Evolutionary conservation across 148 eudicot species (phyloP).

Genomic region (Diospyros kaki): DNA sequence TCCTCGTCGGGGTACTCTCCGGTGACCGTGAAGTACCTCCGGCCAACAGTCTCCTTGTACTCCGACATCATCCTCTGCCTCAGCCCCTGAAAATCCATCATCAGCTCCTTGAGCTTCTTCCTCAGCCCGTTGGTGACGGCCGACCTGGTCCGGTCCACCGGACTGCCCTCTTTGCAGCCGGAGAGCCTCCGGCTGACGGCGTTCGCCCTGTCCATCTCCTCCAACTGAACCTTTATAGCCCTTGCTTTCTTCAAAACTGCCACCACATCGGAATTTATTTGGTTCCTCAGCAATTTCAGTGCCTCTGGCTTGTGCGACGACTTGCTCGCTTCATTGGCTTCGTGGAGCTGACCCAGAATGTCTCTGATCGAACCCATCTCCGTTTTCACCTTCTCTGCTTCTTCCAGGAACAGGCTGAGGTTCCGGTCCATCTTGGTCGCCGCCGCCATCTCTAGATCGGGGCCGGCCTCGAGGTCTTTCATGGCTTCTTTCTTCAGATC

Average conservation of each 20-base stretch:
- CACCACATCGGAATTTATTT: constrained; percentile 60
- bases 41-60: constrained; percentile 78
- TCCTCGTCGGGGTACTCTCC: constrained; percentile 86
- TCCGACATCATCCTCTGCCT: constrained; percentile 79
- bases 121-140: constrained; percentile 84
- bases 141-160: constrained; percentile 66
- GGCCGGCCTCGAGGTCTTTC: constrained; percentile 49
- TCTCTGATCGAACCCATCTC: constrained; percentile 61
- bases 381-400: constrained; percentile 72
- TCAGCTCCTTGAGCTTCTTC: constrained; percentile 89
- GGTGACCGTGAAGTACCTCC: constrained; percentile 79
- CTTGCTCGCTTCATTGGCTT: constrained; percentile 57
- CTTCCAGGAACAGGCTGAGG: constrained; percentile 64
- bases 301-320: constrained; percentile 70
- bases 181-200: constrained; percentile 54
- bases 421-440: constrained; percentile 44
- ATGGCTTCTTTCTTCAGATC: constrained; percentile 77
- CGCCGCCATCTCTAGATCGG: constrained; percentile 46
- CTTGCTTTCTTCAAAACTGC: constrained; percentile 65
- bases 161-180: constrained; percentile 56
- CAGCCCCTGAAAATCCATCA: constrained; percentile 86
- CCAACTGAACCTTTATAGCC: constrained; percentile 52
- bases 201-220: constrained; percentile 72
- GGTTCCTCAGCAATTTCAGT: constrained; percentile 43
- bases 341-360: constrained; percentile 40